phyloP scores from a whole-genome alignment of 345 rosid genomes.

The Litchi chinensis region DNA sequence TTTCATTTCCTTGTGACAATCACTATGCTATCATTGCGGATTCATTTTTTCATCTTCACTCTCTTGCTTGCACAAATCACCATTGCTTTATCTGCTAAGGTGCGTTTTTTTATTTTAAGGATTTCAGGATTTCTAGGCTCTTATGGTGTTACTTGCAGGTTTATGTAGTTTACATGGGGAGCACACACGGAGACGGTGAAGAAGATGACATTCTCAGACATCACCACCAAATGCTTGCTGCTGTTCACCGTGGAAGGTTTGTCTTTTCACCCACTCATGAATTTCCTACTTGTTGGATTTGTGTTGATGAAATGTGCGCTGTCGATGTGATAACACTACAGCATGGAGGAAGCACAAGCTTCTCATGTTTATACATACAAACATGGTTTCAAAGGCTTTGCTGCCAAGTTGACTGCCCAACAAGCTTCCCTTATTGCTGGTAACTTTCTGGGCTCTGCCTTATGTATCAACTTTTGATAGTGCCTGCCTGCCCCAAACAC shows the following conservation, averaged over 20 bases:
- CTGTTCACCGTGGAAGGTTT: slow-evolving; percentile 52
- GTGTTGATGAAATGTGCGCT: neutral
- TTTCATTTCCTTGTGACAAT: neutral
- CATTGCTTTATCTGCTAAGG: slow-evolving; percentile 36
- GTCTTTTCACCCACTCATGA: neutral
- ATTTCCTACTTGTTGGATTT: neutral
- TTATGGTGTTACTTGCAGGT: slow-evolving; percentile 29
- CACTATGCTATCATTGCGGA: slow-evolving; percentile 10
- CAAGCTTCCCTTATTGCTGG: slow-evolving; percentile 50
- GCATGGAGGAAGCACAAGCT: slow-evolving; percentile 44
- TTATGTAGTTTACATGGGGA: slow-evolving; percentile 54
- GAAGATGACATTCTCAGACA: slow-evolving; percentile 29
- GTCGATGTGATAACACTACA: slow-evolving; percentile 9
- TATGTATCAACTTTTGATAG: neutral
- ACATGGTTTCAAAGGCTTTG: slow-evolving; percentile 54
- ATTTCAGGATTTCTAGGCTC: neutral
- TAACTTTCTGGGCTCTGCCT: slow-evolving; percentile 16
- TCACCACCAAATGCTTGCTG: slow-evolving; percentile 44
- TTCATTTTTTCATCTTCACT: neutral
- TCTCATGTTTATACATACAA: slow-evolving; percentile 50
- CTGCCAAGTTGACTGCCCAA: slow-evolving; percentile 45
- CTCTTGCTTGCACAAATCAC: slow-evolving; percentile 24
- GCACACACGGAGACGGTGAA: slow-evolving; percentile 26
- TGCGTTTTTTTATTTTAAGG: slow-evolving; percentile 8
- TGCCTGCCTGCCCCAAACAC: neutral